Evolutionary conservation across 306 rosid genomes (phyloP).

Genomic region (Potentilla sterilis): DNA sequence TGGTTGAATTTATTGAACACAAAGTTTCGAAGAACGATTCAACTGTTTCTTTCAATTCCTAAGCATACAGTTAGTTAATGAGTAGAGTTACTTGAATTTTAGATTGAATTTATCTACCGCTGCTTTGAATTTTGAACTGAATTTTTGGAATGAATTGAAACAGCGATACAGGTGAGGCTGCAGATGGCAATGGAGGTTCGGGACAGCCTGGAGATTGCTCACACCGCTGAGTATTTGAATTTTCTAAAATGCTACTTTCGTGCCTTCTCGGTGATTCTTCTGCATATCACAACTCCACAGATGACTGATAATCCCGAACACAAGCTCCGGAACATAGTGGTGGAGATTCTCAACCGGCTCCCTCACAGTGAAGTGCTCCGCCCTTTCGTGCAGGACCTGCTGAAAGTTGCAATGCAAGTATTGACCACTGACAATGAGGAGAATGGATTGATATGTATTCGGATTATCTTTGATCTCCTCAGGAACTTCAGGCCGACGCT

Average conservation of each 20-base stretch:
- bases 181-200: conserved; percentile 98
- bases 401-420: conserved; percentile 94
- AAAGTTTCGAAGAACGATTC: background rate
- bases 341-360: conserved; percentile 92
- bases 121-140: background rate
- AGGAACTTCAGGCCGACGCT: conserved; percentile 88
- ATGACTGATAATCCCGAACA: conserved; percentile 77
- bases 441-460: conserved; percentile 82
- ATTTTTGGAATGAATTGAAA: background rate
- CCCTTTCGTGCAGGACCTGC: conserved; percentile 92
- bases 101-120: background rate
- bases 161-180: conserved; percentile 75
- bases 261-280: conserved; percentile 68
- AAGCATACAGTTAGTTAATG: conserved; percentile 1
- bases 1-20: background rate
- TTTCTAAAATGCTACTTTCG: conserved; percentile 87
- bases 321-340: conserved; percentile 85
- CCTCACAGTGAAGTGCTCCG: conserved; percentile 98
- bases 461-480: conserved; percentile 90
- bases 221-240: conserved; percentile 94
- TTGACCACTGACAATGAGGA: conserved; percentile 94
- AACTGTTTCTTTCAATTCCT: background rate
- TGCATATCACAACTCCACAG: conserved; percentile 84
- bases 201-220: conserved; percentile 96
- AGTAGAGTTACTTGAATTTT: conserved; percentile 2